Base-by-base conservation (phyloP, 192 early-diverging fungal genomes). In the Umbelopsis isabellina region DNA sequence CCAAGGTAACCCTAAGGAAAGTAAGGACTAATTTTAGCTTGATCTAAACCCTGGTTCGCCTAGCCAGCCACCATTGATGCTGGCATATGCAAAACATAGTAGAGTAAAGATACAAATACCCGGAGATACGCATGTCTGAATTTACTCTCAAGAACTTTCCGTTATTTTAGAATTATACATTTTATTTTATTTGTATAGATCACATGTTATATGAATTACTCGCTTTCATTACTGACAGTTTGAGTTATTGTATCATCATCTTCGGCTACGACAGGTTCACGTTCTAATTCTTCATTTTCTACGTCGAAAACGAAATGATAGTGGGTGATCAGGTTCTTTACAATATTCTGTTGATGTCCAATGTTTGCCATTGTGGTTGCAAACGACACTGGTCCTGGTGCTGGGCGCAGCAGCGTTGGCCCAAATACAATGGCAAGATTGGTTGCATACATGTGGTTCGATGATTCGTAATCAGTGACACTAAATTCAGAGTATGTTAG, bases 401-500 rank as follows among this genome's bases (percentile, higher is more conserved):
- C 80, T 22, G 88, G 88, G 18, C 87, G 86, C 30, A 98, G 75
- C 58, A 98, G 77, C 16, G 94, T 95, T 1, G 97, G 97, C 1
- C 94, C 95, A 91, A 96, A 98, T n/a, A 98, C 92, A 74, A 98
- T 95, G 0, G 93, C 90, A 55, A 98, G 85, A 69, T 98, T 98
- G 25, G 85, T 86, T 9, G 90, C 88, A 68, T 91, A 91, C 96
- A 98, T 98, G 69, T 93, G 91, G 74, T 95, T 98, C 49, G 88
- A 82, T 37, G 85, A 85, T 70, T 91, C 89, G 44, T 83, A 91
- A 68, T 93, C 91, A 3, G 91, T 93, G 5, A 93, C 88, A 20
- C 80, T 81, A 58, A 46, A 51, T 47, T 30, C 55, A 12, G 30
- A 30, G n/a, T 35, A 49, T 25, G 25, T 48, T 23, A 35, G 11